Percentiles rank a stretch among this genome's conserved stretches.
Conservation (phyloP, 169 alveolate genomes). For the Plasmodium gaboni region DNA sequence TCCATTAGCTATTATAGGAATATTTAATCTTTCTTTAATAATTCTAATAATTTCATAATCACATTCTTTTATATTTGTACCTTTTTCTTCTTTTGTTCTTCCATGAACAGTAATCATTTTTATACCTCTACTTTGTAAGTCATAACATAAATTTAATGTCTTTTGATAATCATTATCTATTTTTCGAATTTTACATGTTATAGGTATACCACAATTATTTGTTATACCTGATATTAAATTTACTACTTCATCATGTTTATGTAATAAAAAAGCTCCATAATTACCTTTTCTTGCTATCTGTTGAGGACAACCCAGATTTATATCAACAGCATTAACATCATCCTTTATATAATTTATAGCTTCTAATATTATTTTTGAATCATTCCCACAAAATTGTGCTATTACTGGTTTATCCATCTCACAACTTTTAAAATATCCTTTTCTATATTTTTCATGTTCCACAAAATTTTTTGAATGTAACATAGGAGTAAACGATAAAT, state of each 20-base stretch:
- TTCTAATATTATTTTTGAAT: slow-evolving; percentile 87
- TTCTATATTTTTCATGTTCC: slow-evolving; percentile 81
- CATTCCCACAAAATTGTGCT: slow-evolving; percentile 94
- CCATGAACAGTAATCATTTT: slow-evolving; percentile 89
- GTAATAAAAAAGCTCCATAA: slow-evolving; percentile 94
- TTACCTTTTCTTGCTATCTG: slow-evolving; percentile 94
- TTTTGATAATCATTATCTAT: slow-evolving; percentile 88
- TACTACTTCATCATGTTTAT: slow-evolving; percentile 88
- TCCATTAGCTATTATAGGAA: slow-evolving; percentile 96
- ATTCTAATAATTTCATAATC: slow-evolving; percentile 90
- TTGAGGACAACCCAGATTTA: slow-evolving; percentile 96
- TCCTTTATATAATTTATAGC: slow-evolving; percentile 91
- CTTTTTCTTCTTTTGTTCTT: slow-evolving; percentile 82
- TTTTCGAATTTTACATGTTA: slow-evolving; percentile 93
- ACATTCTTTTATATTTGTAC: slow-evolving; percentile 75
- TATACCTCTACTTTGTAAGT: slow-evolving; percentile 87
- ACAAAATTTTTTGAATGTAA: slow-evolving; percentile 90
- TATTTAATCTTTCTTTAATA: slow-evolving; percentile 88
- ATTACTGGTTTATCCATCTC: slow-evolving; percentile 83
- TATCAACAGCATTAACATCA: slow-evolving; percentile 93
- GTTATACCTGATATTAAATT: slow-evolving; percentile 87
- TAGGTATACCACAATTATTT: slow-evolving; percentile 86
- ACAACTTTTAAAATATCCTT: slow-evolving; percentile 79
- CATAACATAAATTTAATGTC: slow-evolving; percentile 90
- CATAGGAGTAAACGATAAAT: slow-evolving; percentile 94